Percentiles rank a stretch among this genome's conserved stretches.
Evolutionary conservation across 2,329 filamentous ascomycete species (phyloP).

Genomic region (Pseudogymnoascus verrucosus): DNA sequence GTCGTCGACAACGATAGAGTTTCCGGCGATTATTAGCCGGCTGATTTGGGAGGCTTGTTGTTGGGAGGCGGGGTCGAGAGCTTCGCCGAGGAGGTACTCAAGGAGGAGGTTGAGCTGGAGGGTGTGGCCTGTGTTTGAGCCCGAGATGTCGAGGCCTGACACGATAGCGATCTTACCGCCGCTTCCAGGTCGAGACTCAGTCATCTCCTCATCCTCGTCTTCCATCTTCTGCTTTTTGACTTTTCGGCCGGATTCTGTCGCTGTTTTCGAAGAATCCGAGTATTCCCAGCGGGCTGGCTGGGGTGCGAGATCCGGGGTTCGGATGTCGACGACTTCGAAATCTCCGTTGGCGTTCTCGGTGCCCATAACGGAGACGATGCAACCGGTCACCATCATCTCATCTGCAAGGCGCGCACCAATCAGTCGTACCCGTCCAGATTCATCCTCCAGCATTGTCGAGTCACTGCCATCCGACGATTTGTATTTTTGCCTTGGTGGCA

Average conservation of each 20-base stretch:
- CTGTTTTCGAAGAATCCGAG: slow-evolving; percentile 38
- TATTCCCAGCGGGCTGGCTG: slow-evolving; percentile 76
- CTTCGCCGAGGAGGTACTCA: slow-evolving; percentile 84
- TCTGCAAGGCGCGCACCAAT: slow-evolving; percentile 62
- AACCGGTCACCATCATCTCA: slow-evolving; percentile 78
- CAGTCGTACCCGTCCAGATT: slow-evolving; percentile 79
- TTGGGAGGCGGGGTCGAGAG: slow-evolving; percentile 53
- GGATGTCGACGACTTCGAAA: slow-evolving; percentile 84
- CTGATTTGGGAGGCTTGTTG: slow-evolving; percentile 59
- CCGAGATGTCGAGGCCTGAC: slow-evolving; percentile 79
- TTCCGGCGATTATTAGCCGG: slow-evolving; percentile 82
- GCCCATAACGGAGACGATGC: slow-evolving; percentile 87
- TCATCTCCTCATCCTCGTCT: slow-evolving; percentile 53
- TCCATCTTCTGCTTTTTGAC: slow-evolving; percentile 31
- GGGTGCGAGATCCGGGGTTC: slow-evolving; percentile 75
- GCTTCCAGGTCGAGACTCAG: slow-evolving; percentile 30
- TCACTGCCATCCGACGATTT: slow-evolving; percentile 52
- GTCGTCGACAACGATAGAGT: slow-evolving; percentile 54
- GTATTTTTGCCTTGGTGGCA: slow-evolving; percentile 70
- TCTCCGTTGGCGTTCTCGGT: slow-evolving; percentile 89
- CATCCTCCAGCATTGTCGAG: slow-evolving; percentile 83
- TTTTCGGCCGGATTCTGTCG: slow-evolving; percentile 32
- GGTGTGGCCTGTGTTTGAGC: slow-evolving; percentile 61
- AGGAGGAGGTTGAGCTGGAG: slow-evolving; percentile 69
- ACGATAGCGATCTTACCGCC: slow-evolving; percentile 68